phyloP scores from a whole-genome alignment of 2,329 filamentous ascomycete genomes.

The Aspergillus felis region DNA sequence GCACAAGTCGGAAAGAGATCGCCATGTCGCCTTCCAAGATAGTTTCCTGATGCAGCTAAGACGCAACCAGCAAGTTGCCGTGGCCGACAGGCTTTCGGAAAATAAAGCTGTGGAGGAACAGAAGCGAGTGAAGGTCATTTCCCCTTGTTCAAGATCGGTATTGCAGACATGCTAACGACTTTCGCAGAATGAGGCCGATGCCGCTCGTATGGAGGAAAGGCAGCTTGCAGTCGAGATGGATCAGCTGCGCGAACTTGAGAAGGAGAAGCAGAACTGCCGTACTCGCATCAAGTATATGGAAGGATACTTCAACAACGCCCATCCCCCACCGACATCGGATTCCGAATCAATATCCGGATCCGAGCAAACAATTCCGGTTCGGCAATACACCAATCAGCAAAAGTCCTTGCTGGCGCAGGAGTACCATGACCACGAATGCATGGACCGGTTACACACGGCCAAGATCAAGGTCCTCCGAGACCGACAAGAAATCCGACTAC shows the following conservation, averaged over 20 bases:
- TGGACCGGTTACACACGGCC: slow-evolving; percentile 42
- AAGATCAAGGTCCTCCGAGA: slow-evolving; percentile 47
- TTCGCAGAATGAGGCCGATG: slow-evolving; percentile 33
- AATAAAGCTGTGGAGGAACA: slow-evolving; percentile 32
- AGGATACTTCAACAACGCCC: slow-evolving; percentile 41
- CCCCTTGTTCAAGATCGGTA: not conserved
- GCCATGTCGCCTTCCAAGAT: slow-evolving; percentile 34
- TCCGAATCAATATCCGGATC: slow-evolving; percentile 19
- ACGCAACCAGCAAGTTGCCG: slow-evolving; percentile 25
- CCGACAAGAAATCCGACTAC: slow-evolving; percentile 40
- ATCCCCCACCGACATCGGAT: slow-evolving; percentile 25
- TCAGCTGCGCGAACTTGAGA: slow-evolving; percentile 42
- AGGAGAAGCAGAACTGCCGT: slow-evolving; percentile 40
- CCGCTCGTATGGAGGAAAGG: slow-evolving; percentile 39
- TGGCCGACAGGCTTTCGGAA: slow-evolving; percentile 25
- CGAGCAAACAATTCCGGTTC: slow-evolving; percentile 22
- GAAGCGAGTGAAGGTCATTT: slow-evolving; percentile 37
- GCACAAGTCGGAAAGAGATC: slow-evolving; percentile 27
- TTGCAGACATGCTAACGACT: not conserved
- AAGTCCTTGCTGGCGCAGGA: slow-evolving; percentile 43
- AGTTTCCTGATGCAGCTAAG: slow-evolving; percentile 27
- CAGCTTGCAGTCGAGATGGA: slow-evolving; percentile 44
- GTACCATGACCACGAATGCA: slow-evolving; percentile 40
- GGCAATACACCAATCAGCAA: slow-evolving; percentile 39
- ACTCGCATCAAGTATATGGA: slow-evolving; percentile 48